Evolutionary conservation across 148 eudicot species (phyloP), one percentile per base, ranked within the genome.

Genomic region (Cornus florida): DNA sequence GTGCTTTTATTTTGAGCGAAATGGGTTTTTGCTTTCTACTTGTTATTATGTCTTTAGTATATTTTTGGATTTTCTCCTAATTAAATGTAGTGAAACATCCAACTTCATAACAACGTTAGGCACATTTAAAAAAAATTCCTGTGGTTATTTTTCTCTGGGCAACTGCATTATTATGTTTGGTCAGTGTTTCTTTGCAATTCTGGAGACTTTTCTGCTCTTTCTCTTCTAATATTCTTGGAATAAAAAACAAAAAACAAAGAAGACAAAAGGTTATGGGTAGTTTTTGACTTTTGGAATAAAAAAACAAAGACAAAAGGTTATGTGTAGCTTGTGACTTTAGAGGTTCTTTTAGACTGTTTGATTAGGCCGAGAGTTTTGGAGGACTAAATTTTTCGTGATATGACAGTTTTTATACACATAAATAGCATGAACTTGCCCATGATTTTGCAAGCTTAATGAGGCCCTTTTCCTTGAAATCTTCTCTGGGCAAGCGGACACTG

Each of bases 341-440:
- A 48, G 7, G 7, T 5, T 48, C 10, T 48, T 48, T 48, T 48
- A 3, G 53, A 48, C 53, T 48, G 53, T 7, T 11, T 48, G 12
- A 48, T 11, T 8, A 48, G 53, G 7, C 10, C 53, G 7, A 1
- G 12, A 48, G 12, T 11, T 4, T 1, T 48, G 12, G 12, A 48
- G 53, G 12, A 8, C 7, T 48, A 17, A 57, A 56, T 3, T 74
- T 57, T 28, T 3, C 12, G 53, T 48, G 53, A 50, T 32, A 9
- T 33, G 23, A n/a, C 67, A 56, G 1, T 39, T 74, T 67, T 57
- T 17, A 57, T 4, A 31, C 20, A 46, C 67, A 56, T 57, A 12
- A 57, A 60, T 74, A 24, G 4, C 31, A 38, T 10, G n/a, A 74
- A 60, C 77, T 20, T 60, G 68, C 77, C 33, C 68, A 59, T 35